Evolutionary conservation across 208 protist genomes (phyloP).

Genomic region (Leishmania tarentolae): DNA sequence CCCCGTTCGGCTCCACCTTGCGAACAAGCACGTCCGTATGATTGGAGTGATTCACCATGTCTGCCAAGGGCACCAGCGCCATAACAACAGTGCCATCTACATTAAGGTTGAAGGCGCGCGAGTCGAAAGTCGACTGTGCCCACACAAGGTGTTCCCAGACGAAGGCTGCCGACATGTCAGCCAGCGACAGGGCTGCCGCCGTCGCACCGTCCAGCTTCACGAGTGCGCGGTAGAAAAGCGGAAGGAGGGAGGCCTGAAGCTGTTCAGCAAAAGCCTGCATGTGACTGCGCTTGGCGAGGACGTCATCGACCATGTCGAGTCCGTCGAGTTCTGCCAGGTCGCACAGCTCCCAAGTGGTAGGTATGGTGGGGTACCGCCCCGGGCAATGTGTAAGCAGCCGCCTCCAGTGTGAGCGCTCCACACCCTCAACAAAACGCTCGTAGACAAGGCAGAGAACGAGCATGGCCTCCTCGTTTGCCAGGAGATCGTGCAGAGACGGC

Average conservation of each 20-base stretch:
- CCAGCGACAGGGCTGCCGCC: slow-evolving; percentile 8
- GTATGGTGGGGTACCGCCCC: slow-evolving; percentile 66
- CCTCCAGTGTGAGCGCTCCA: slow-evolving; percentile 62
- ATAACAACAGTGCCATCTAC: slow-evolving; percentile 71
- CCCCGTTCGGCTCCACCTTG: slow-evolving; percentile 59
- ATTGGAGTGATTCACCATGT: slow-evolving; percentile 92
- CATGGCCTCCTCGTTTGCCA: slow-evolving; percentile 74
- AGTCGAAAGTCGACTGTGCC: slow-evolving; percentile 89
- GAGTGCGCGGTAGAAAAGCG: slow-evolving; percentile 42
- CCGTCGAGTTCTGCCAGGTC: slow-evolving; percentile 81
- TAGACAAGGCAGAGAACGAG: slow-evolving; percentile 81
- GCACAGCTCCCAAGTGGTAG: slow-evolving; percentile 60
- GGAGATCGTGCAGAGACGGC: slow-evolving; percentile 39
- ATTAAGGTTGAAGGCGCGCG: slow-evolving; percentile 89
- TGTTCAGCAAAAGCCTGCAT: slow-evolving; percentile 53
- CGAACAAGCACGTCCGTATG: slow-evolving; percentile 80
- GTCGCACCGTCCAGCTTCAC: background rate
- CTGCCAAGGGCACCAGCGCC: slow-evolving; percentile 78
- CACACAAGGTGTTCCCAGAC: slow-evolving; percentile 62
- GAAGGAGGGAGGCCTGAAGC: slow-evolving; percentile 35
- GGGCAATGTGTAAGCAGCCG: slow-evolving; percentile 65
- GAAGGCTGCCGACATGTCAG: slow-evolving; percentile 42
- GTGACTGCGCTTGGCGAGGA: slow-evolving; percentile 59
- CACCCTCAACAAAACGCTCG: slow-evolving; percentile 64
- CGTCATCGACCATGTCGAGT: slow-evolving; percentile 81